phyloP scores from a whole-genome alignment of 208 protist species.

The Trypanosoma melophagium region DNA sequence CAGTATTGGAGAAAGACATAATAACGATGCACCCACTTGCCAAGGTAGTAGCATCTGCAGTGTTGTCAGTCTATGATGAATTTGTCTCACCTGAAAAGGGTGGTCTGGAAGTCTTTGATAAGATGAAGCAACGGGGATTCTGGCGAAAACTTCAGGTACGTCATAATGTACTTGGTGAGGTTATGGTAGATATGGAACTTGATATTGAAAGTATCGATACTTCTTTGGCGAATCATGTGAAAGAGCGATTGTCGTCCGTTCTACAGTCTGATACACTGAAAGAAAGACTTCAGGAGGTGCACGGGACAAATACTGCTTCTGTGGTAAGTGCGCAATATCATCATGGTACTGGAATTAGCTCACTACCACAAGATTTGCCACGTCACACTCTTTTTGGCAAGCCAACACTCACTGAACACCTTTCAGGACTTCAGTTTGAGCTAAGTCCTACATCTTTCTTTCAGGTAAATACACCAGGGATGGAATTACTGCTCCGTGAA shows the following conservation, averaged over 20 bases:
- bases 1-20: constrained; percentile 49
- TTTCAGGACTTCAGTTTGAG: constrained; percentile 81
- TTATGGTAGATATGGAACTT: constrained; percentile 79
- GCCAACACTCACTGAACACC: constrained; percentile 65
- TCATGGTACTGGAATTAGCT: constrained; percentile 65
- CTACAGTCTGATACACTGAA: constrained; percentile 29
- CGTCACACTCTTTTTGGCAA: constrained; percentile 66
- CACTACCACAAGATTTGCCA: constrained; percentile 53
- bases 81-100: constrained; percentile 38
- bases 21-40: constrained; percentile 70
- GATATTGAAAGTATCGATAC: constrained; percentile 38
- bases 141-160: constrained; percentile 91
- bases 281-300: constrained; percentile 24
- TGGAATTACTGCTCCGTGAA: constrained; percentile 83
- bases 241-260: constrained; percentile 35
- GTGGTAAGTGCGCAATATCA: constrained; percentile 82
- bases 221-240: constrained; percentile 41
- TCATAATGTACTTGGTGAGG: constrained; percentile 83
- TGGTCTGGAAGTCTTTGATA: constrained; percentile 71
- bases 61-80: constrained; percentile 45
- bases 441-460: constrained; percentile 94
- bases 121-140: constrained; percentile 76
- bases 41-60: constrained; percentile 44
- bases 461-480: constrained; percentile 94
- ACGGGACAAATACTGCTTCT: constrained; percentile 31